Conservation (phyloP, 495 filamentous ascomycete species). For the Talaromyces stipitatus region DNA sequence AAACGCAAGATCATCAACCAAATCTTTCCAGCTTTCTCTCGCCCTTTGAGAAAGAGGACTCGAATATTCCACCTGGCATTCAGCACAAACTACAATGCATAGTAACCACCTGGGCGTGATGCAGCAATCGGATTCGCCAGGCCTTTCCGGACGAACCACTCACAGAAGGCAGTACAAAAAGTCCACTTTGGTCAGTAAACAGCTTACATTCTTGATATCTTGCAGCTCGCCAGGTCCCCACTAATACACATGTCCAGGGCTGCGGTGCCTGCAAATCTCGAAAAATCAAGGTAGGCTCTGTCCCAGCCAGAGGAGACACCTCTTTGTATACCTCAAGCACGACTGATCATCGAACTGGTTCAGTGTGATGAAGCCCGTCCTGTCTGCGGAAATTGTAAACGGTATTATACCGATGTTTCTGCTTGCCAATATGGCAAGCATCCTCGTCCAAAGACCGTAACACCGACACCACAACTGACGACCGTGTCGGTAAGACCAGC, state of each 20-base stretch:
- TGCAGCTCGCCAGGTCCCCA: background rate
- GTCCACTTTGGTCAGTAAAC: background rate
- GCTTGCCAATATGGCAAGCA: background rate
- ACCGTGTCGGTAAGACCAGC: background rate
- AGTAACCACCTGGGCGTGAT: background rate
- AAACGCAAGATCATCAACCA: too few relatives aligned
- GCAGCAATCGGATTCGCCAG: background rate
- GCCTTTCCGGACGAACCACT: background rate
- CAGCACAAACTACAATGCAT: background rate
- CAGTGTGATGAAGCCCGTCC: conserved; percentile 6
- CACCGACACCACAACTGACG: background rate
- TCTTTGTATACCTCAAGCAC: background rate
- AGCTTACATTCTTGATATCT: background rate
- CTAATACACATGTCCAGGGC: background rate
- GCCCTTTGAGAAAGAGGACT: too few relatives aligned
- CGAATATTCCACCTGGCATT: background rate
- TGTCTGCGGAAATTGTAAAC: conserved; percentile 2
- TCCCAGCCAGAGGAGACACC: background rate
- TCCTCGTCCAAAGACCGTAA: background rate
- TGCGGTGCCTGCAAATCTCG: conserved; percentile 5
- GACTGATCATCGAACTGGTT: background rate
- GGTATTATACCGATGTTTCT: background rate
- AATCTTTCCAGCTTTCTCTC: too few relatives aligned
- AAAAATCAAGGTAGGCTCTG: conserved; percentile 3
- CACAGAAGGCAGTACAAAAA: conserved; percentile 1